Evolutionary conservation across 2,329 filamentous ascomycete genomes (phyloP), one percentile per base, ranked within the genome.

Genomic region (Drechslerella stenobrocha): DNA sequence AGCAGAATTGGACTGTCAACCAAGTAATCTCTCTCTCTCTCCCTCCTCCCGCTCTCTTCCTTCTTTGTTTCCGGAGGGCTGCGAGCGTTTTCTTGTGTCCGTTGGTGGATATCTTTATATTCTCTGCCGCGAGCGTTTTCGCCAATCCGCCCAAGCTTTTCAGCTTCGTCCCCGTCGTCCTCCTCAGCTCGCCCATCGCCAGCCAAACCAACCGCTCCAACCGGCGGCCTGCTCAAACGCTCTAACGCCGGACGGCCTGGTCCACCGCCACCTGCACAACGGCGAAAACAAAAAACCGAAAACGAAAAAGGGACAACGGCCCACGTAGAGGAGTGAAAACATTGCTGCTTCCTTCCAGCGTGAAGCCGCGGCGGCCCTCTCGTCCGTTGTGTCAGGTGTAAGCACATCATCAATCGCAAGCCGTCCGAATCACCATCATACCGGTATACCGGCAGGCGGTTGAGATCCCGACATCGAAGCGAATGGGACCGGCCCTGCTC

Each of bases 201-300:
- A 32, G 30, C 30, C 34, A 13, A 15, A 37, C 15, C 37, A 42
- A 9, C 34, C 11, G 15, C 11, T 15, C 34, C 18, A n/a, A 18
- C 22, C 37, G n/a, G 15, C 13, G 22, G 37, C 13, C 15, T 20
- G 13, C n/a, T 18, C 34, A 37, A n/a, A 37, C 8, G 8, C n/a
- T 5, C 4, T 18, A 18, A 42, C 61, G 61, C 61, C 52, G 61
- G 61, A 57, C 55, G 37, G 37, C 37, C 37, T 42, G 37, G 37
- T 42, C n/a, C 52, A 52, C 53, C 61, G 59, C n/a, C 53, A 52
- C 18, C 37, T 18, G n/a, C 18, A 42, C n/a, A 20, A 20, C 7
- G 8, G 6, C n/a, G 6, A n/a, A 5, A 5, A 5, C 28, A 11
- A 30, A 30, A 11, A 37, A 42, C 37, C 48, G 37, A 46, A 46